phyloP scores from a whole-genome alignment of 129 eudicot genomes.

The Pulicaria dysenterica region DNA sequence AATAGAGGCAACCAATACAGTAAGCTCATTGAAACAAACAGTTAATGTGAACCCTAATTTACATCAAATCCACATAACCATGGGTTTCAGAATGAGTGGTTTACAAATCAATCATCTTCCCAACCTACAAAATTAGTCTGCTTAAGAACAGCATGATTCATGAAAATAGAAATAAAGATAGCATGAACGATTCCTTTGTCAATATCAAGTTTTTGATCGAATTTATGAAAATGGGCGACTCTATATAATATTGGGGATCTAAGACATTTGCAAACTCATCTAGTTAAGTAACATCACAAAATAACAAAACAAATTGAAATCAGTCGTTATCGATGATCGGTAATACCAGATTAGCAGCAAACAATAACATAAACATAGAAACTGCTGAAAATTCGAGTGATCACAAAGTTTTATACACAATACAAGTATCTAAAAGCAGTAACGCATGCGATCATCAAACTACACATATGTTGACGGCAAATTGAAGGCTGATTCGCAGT shows the following conservation, averaged over 20 bases:
- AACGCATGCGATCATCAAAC: slow-evolving; percentile 12
- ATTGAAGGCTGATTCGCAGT: background rate
- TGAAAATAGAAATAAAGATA: background rate
- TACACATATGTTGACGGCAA: background rate
- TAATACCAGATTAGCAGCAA: background rate
- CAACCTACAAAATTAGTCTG: background rate
- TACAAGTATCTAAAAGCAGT: background rate
- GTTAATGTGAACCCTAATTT: too few relatives aligned
- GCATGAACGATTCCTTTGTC: background rate
- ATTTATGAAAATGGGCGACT: background rate
- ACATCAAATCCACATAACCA: too few relatives aligned
- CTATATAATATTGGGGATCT: slow-evolving; percentile 22
- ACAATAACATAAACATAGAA: background rate
- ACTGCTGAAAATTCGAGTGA: background rate
- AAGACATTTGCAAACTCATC: background rate
- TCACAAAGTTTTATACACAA: background rate
- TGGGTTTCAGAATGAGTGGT: too few relatives aligned
- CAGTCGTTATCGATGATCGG: slow-evolving; percentile 2
- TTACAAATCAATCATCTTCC: too few relatives aligned
- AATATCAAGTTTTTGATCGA: slow-evolving; percentile 1
- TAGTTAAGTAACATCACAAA: background rate
- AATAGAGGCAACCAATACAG: too few relatives aligned
- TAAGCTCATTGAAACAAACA: too few relatives aligned
- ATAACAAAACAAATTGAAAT: slow-evolving; percentile 4
- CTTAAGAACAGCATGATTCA: slow-evolving; percentile 13